Evolutionary conservation across 2,329 filamentous ascomycete genomes (phyloP).

Genomic region (Rhinocladiella similis): DNA sequence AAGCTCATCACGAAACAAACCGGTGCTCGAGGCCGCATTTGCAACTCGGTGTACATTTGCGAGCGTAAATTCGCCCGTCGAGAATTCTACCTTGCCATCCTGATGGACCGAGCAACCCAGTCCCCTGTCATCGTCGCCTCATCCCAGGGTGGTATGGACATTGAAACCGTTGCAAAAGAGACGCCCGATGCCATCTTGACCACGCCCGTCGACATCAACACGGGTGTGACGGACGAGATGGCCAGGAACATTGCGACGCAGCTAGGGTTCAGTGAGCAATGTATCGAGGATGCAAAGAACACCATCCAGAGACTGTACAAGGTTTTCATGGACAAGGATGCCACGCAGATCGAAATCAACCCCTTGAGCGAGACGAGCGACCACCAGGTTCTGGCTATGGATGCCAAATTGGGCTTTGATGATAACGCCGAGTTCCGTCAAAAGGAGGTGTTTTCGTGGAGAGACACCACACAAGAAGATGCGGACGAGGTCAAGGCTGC

Average conservation of each 20-base stretch:
- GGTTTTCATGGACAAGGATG: constrained; percentile 97
- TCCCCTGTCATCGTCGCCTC: constrained; percentile 94
- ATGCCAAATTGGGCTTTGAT: constrained; percentile 97
- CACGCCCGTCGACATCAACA: constrained; percentile 89
- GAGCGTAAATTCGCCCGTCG: constrained; percentile 99
- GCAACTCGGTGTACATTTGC: constrained; percentile 97
- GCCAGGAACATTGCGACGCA: constrained; percentile 85
- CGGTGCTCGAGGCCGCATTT: constrained; percentile 86
- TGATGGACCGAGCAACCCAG: constrained; percentile 95
- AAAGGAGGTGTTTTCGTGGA: constrained; percentile 91
- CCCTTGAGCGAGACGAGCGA: constrained; percentile 96
- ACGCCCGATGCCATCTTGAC: constrained; percentile 93
- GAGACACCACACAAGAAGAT: constrained; percentile 94
- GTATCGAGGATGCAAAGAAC: constrained; percentile 90
- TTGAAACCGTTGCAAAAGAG: constrained; percentile 98
- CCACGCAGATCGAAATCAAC: constrained; percentile 99
- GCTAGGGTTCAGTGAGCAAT: constrained; percentile 97
- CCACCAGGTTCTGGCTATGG: constrained; percentile 98
- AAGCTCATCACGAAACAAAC: constrained; percentile 99
- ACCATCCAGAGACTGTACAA: constrained; percentile 99
- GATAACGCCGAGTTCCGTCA: constrained; percentile 99
- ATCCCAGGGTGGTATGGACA: constrained; percentile 98
- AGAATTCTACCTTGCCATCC: constrained; percentile 97
- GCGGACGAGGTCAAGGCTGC: constrained; percentile 96
- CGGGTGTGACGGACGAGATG: constrained; percentile 92